Base-by-base conservation (phyloP, 257 asterid species). In the Capsicum pubescens region DNA sequence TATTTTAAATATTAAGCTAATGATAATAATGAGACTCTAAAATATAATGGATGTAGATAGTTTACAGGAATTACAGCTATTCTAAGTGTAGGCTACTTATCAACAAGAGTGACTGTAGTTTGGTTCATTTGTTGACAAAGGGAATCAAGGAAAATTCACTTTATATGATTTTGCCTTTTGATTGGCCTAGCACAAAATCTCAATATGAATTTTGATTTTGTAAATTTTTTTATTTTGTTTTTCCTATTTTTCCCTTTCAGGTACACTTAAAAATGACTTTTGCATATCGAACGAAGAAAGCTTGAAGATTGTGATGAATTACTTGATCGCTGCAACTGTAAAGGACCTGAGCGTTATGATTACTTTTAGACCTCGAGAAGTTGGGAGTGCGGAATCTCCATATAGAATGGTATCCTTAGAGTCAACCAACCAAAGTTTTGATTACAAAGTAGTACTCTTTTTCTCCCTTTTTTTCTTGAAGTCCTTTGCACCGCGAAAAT, bases 281-380 rank as follows among this genome's bases (percentile, higher is more conserved):
- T 90, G 90, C 78, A 82, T 95, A 83, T 90, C 92, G 15, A 85
- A 80, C 76, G 93, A 93, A 9, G 91, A 95, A 84, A 93, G 93
- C 84, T 84, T 92, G 89, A 91, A 89, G 86, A 54, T 93, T 76
- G 95, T 94, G 87, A 93, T 94, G 90, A 91, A 92, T 86, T 97
- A 89, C 89, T 90, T 95, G 91, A 92, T 95, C 87, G 91, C 99
- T 84, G 95, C 99, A 77, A 95, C 99, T 68, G 97, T 97, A 79
- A 95, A 97, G 91, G 99, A 97, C 90, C 88, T 97, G 83, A 95
- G 99, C 84, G 87, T 97, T 95, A 97, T 97, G 95, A 88, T 97
- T 81, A 93, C 91, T 89, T 97, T 93, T 82, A 91, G 91, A 87
- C 82, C 95, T 56, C 86, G 89, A 84, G 87, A 89, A 87, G 85